Evolutionary conservation across 352 stramenopile genomes (phyloP).

Genomic region (Achlya hypogyna): DNA sequence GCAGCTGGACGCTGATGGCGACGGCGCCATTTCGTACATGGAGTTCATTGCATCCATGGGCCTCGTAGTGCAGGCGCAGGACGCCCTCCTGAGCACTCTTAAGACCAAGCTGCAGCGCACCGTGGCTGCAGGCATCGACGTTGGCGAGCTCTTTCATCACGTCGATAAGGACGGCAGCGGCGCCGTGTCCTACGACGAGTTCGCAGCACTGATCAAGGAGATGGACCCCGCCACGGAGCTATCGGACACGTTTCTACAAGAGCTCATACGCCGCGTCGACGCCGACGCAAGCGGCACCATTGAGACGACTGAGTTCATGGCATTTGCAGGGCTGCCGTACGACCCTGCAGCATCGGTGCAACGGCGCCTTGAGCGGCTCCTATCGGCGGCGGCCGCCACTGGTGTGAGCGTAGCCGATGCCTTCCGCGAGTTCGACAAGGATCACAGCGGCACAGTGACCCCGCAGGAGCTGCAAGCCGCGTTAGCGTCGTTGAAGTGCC

Average conservation of each 20-base stretch:
- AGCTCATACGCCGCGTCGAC: constrained; percentile 21
- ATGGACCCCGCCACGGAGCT: constrained; percentile 10
- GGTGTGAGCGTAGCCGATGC: constrained; percentile 47
- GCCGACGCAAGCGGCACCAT: constrained; percentile 46
- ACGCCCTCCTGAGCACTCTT: constrained; percentile 32
- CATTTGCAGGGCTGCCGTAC: constrained; percentile 10
- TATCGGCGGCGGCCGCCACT: constrained; percentile 28
- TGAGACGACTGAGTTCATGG: constrained; percentile 34
- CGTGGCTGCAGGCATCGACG: constrained; percentile 34
- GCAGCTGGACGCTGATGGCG: constrained; percentile 45
- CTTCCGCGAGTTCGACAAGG: constrained; percentile 68
- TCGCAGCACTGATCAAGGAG: constrained; percentile 4
- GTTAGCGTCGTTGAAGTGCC: constrained; percentile 34
- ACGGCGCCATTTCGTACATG: constrained; percentile 60
- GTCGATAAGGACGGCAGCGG: constrained; percentile 32
- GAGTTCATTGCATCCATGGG: constrained; percentile 69
- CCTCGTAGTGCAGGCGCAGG: constrained; percentile 34
- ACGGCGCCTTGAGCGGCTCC: background rate
- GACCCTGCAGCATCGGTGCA: constrained; percentile 11
- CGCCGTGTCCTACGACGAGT: constrained; percentile 16
- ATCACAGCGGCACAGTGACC: constrained; percentile 50
- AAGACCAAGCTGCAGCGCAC: constrained; percentile 46
- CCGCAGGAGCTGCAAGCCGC: constrained; percentile 41
- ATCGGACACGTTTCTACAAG: background rate
- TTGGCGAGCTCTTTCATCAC: constrained; percentile 55